phyloP scores from a whole-genome alignment of 768 basidiomycete genomes.

The Bullera alba region DNA sequence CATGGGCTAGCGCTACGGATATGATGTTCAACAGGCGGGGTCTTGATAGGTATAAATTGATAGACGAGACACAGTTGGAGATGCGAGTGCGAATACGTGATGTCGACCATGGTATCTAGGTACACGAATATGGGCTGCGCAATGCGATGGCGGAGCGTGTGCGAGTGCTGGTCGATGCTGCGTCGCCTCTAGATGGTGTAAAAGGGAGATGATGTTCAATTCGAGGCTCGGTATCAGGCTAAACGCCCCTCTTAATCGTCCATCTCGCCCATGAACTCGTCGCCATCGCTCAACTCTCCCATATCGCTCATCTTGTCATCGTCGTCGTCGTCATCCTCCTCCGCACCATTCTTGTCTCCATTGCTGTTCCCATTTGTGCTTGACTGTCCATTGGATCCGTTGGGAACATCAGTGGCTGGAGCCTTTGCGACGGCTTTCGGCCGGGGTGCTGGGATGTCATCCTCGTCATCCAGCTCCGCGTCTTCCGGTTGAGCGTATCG shows the following conservation, averaged over 20 bases:
- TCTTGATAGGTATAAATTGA: no score
- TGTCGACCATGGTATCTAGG: no score
- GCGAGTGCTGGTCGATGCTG: no score
- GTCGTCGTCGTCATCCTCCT: constrained; percentile 59
- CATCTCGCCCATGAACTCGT: constrained; percentile 44
- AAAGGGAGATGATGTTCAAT: not conserved
- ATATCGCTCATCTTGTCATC: constrained; percentile 45
- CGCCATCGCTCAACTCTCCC: constrained; percentile 41
- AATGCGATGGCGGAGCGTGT: no score
- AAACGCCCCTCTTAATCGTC: constrained; percentile 36
- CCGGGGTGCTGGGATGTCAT: constrained; percentile 6
- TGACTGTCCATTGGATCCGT: not conserved
- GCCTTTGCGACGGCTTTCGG: not conserved
- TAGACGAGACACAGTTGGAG: no score
- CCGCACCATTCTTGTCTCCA: constrained; percentile 1
- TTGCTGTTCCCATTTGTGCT: not conserved
- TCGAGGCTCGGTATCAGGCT: no score
- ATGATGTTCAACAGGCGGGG: no score
- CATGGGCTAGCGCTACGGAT: no score
- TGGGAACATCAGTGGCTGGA: not conserved
- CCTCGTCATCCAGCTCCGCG: constrained; percentile 56
- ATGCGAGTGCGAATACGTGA: no score
- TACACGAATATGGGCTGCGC: no score
- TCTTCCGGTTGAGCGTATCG: constrained; percentile 86
- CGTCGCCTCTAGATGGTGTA: not conserved